Percentiles rank a stretch among this genome's conserved stretches.
phyloP scores from a whole-genome alignment of 129 eudicot genomes.

The Helianthus tuberosus region DNA sequence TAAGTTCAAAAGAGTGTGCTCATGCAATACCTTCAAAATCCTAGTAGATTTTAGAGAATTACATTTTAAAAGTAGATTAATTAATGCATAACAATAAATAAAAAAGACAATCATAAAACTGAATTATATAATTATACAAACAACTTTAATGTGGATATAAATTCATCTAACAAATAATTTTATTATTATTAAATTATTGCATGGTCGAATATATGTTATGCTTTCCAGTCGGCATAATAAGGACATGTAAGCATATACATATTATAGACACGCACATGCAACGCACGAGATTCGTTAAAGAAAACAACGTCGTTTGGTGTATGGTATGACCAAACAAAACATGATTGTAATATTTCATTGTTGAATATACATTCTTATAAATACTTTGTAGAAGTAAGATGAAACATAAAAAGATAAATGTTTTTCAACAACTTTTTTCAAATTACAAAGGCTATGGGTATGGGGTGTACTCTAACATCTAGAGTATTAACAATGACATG shows the following conservation, averaged over 20 bases:
- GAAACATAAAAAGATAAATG: too few relatives aligned
- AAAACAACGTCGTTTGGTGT: constrained; percentile 3
- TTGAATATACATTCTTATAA: background rate
- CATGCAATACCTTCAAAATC: too few relatives aligned
- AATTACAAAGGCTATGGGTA: too few relatives aligned
- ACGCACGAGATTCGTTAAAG: constrained; percentile 20
- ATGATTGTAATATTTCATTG: background rate
- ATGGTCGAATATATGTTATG: background rate
- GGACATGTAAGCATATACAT: constrained; percentile 4
- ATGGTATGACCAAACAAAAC: background rate
- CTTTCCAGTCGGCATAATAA: background rate
- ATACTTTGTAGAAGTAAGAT: too few relatives aligned
- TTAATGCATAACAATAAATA: too few relatives aligned
- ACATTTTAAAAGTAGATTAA: too few relatives aligned
- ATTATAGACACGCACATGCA: background rate
- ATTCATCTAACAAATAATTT: background rate
- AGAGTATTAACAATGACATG: too few relatives aligned
- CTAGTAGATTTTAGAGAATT: too few relatives aligned
- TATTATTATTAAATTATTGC: background rate
- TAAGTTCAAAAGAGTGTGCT: too few relatives aligned
- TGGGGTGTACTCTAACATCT: too few relatives aligned
- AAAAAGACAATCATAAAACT: background rate
- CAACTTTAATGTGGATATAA: background rate
- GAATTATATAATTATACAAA: background rate
- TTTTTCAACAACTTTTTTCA: too few relatives aligned